A percentile compares a stretch with the other conserved stretches of the same genome.
Conservation (phyloP, 768 basidiomycete genomes). For the Podaxis sp. region DNA sequence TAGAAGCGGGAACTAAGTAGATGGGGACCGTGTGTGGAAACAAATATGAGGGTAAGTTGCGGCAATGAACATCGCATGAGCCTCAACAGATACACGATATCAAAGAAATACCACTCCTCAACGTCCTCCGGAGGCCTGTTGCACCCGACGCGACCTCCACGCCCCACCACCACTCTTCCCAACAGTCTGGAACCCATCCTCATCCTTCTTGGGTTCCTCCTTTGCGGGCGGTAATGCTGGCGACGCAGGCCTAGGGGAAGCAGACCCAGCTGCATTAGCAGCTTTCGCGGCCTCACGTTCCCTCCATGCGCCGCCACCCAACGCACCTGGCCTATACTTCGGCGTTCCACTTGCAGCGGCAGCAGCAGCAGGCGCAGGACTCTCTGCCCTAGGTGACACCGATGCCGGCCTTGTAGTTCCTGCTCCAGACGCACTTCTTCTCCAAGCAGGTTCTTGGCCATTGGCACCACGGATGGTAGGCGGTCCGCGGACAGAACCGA, state of each 20-base stretch:
- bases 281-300: conserved; percentile 19
- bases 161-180: conserved; percentile 13
- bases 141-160: conserved; percentile 21
- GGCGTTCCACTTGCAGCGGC: conserved; percentile 27
- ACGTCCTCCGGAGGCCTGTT: conserved; percentile 7
- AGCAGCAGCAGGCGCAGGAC: conserved; percentile 42
- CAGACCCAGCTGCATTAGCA: conserved; percentile 12
- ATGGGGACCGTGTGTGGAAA: too few species aligned
- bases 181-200: conserved; percentile 73
- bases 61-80: neutral
- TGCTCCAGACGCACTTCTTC: conserved; percentile 24
- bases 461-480: conserved; percentile 18
- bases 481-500: conserved; percentile 21
- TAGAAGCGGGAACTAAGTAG: neutral
- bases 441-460: conserved; percentile 26
- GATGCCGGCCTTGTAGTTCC: conserved; percentile 15
- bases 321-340: conserved; percentile 42
- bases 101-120: neutral
- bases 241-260: conserved; percentile 27
- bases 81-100: neutral
- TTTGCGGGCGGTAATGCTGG: conserved; percentile 29
- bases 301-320: conserved; percentile 19
- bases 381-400: conserved; percentile 49
- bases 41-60: neutral
- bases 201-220: conserved; percentile 46